Base-by-base conservation (phyloP, 2,329 filamentous ascomycete species). In the Teratosphaeriaceae sp. region DNA sequence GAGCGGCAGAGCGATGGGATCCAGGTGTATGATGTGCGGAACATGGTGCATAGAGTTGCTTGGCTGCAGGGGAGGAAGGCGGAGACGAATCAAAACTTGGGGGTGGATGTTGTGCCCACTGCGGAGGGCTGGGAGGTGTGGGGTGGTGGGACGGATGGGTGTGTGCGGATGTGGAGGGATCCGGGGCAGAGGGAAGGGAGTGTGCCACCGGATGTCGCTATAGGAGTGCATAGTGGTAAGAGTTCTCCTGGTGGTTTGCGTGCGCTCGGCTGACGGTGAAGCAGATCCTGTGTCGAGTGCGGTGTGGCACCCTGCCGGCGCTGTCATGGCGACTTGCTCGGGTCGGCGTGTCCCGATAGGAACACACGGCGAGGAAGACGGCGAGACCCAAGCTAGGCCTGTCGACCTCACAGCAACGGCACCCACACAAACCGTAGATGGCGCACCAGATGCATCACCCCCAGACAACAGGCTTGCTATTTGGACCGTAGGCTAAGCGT, bases 11-110 rank as follows among this genome's bases (percentile, higher is more conserved):
- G 75, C 42, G 69, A 78, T 49, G 71, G 68, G 1, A 61, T 80
- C 1, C 61, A 76, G 34, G 64, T 82, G 9, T 82, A 77, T 54
- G 79, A 83, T 53, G 70, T 80, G 20, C 68, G 79, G 13, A 70
- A 72, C n/a, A 71, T 70, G 1, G 67, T 70, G 0, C 65, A 71
- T 42, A 57, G 72, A 20, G 58, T 82, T 3, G 70, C 68, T 1
- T 73, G 71, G 59, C 62, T 80, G 36, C 49, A 40, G 0, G 69
- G 68, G 0, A 46, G 71, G 3, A 56, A 59, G 3, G 70, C 69
- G 5, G 26, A 60, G 6, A 78, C 75, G 2, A 74, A 74, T 38
- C 76, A 81, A 60, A 68, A 71, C n/a, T 57, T 82, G 44, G 71
- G 72, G 2, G 66, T 79, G 21, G 75, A 80, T 57, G 52, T 81